phyloP scores from a whole-genome alignment of 2,329 filamentous ascomycete species.

The Pseudogymnoascus sp. region DNA sequence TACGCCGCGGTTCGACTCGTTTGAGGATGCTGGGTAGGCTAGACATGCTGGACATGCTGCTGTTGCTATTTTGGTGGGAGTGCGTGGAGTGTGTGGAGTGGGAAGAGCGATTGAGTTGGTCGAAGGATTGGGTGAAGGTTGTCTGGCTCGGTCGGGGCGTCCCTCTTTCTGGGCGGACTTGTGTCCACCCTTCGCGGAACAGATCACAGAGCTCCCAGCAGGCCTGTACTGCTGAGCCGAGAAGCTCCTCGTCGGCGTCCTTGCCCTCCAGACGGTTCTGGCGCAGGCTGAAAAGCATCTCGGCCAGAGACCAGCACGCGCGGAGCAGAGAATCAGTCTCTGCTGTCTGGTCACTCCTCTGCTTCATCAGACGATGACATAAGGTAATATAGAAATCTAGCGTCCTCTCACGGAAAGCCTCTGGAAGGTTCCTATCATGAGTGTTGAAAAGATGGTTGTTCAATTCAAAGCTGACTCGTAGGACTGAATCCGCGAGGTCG shows the following conservation, averaged over 20 bases:
- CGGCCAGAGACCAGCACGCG: constrained; percentile 83
- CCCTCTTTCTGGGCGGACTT: constrained; percentile 74
- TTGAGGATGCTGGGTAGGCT: constrained; percentile 43
- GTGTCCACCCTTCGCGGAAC: constrained; percentile 86
- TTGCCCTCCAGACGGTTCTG: constrained; percentile 71
- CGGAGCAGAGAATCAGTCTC: constrained; percentile 78
- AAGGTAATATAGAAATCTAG: constrained; percentile 91
- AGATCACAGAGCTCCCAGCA: constrained; percentile 94
- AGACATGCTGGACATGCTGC: constrained; percentile 31
- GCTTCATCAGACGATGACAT: constrained; percentile 94
- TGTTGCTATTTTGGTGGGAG: constrained; percentile 13
- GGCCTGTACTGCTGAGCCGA: constrained; percentile 81
- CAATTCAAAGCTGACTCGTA: constrained; percentile 87
- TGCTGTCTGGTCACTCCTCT: constrained; percentile 66
- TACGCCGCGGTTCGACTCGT: constrained; percentile 32
- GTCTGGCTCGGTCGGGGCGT: constrained; percentile 77
- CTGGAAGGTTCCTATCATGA: constrained; percentile 74
- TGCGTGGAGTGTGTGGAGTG: constrained; percentile 43
- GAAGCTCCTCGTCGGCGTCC: constrained; percentile 68
- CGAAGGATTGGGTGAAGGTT: constrained; percentile 54
- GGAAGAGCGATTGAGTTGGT: constrained; percentile 37
- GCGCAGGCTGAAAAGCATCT: constrained; percentile 85
- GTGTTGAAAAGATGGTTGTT: constrained; percentile 95
- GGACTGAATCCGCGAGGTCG: constrained; percentile 72
- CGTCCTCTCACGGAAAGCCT: constrained; percentile 80